Conservation (phyloP, 805 yeast genomes). For the Myxozyma lipomycoides region DNA sequence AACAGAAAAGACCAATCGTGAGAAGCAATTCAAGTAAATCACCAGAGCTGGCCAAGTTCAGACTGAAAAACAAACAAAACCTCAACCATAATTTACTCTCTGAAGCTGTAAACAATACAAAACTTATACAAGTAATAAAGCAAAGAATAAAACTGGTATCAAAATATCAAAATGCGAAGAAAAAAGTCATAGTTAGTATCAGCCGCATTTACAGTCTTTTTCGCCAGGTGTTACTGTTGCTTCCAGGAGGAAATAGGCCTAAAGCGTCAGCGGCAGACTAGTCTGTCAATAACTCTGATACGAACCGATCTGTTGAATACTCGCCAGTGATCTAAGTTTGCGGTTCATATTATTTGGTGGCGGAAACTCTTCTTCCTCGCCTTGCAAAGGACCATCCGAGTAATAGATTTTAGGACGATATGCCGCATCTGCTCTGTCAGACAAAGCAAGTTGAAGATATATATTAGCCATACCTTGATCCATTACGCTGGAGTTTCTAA, state of each 20-base stretch:
- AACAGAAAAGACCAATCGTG: too few relatives aligned
- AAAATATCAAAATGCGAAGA: not conserved
- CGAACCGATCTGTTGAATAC: slow-evolving; percentile 35
- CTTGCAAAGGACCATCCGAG: slow-evolving; percentile 44
- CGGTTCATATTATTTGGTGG: slow-evolving; percentile 38
- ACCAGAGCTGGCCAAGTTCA: too few relatives aligned
- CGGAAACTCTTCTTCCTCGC: slow-evolving; percentile 45
- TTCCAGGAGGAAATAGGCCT: slow-evolving; percentile 28
- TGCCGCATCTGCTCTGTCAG: slow-evolving; percentile 35
- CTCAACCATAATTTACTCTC: too few relatives aligned
- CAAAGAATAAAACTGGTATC: not conserved
- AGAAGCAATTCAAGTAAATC: too few relatives aligned
- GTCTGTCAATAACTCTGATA: not conserved
- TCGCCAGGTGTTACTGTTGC: slow-evolving; percentile 26
- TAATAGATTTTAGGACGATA: slow-evolving; percentile 49
- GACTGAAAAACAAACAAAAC: too few relatives aligned
- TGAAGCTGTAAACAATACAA: too few relatives aligned
- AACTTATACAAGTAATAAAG: not conserved
- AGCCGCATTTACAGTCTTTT: too few relatives aligned
- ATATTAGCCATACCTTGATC: slow-evolving; percentile 38
- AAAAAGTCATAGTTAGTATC: too few relatives aligned
- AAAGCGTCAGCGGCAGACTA: not conserved
- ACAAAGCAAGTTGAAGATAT: not conserved
- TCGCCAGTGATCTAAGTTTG: slow-evolving; percentile 38
- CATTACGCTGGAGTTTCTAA: slow-evolving; percentile 51